A percentile compares a stretch with the other conserved stretches of the same genome.
phyloP scores from a whole-genome alignment of 2,329 filamentous ascomycete species.

The Aspergillus fumigatus region DNA sequence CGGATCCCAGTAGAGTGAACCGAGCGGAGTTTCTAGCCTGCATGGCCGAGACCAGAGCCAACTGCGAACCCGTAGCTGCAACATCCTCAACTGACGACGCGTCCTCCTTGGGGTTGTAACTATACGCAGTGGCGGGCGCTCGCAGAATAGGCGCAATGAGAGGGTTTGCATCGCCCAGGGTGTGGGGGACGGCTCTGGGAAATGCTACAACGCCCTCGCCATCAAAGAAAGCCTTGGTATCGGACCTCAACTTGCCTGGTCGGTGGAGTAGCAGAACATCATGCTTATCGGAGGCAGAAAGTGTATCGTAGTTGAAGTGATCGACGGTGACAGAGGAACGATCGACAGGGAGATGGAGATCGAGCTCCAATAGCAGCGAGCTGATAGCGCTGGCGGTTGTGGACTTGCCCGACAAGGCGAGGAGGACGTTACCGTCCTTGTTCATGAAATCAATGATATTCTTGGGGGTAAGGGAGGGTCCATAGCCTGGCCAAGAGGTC shows the following conservation, averaged over 20 bases:
- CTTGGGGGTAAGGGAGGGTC: conserved; percentile 81
- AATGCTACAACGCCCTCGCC: conserved; percentile 70
- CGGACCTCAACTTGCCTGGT: conserved; percentile 61
- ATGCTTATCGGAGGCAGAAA: conserved; percentile 74
- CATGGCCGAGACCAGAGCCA: conserved; percentile 77
- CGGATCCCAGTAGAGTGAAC: conserved; percentile 77
- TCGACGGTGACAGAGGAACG: conserved; percentile 83
- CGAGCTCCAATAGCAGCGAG: conserved; percentile 78
- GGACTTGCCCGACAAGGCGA: conserved; percentile 71
- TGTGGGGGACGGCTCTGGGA: conserved; percentile 74
- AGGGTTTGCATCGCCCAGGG: conserved; percentile 68
- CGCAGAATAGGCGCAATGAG: conserved; percentile 77
- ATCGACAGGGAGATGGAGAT: conserved; percentile 81
- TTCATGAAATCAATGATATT: conserved; percentile 87
- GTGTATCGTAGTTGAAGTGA: conserved; percentile 87
- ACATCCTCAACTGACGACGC: conserved; percentile 68
- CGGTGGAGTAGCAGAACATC: conserved; percentile 78
- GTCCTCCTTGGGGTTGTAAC: conserved; percentile 90
- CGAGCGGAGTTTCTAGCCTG: conserved; percentile 93
- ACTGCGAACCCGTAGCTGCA: conserved; percentile 77
- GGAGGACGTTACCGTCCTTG: conserved; percentile 81
- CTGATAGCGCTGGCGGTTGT: conserved; percentile 68
- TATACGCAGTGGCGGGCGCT: conserved; percentile 81
- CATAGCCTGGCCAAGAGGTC: conserved; percentile 60
- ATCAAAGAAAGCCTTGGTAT: conserved; percentile 72